phyloP scores from a whole-genome alignment of 495 filamentous ascomycete species.

The Penicillium samsonianum region DNA sequence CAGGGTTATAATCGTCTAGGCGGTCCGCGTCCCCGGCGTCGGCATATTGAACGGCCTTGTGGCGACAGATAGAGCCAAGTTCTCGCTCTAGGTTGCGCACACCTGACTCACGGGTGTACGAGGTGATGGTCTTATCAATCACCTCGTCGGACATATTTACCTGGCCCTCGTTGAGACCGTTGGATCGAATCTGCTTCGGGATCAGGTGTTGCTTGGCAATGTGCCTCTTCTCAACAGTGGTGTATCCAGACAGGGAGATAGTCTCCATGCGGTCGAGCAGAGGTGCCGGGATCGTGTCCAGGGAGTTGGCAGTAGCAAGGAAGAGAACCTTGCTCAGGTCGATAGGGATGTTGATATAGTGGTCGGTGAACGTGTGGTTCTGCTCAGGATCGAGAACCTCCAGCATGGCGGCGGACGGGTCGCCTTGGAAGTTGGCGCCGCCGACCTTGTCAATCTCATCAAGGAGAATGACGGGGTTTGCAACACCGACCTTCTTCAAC shows the following conservation, averaged over 20 bases:
- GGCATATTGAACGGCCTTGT: slow-evolving; percentile 92
- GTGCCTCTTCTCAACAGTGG: slow-evolving; percentile 95
- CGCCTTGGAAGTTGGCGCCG: slow-evolving; percentile 87
- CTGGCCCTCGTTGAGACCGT: slow-evolving; percentile 75
- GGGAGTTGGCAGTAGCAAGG: slow-evolving; percentile 96
- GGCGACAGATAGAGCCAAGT: slow-evolving; percentile 88
- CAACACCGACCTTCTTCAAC: slow-evolving; percentile 92
- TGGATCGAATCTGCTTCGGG: slow-evolving; percentile 83
- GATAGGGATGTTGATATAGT: slow-evolving; percentile 95
- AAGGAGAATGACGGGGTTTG: slow-evolving; percentile 93
- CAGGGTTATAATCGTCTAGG: slow-evolving; percentile 69
- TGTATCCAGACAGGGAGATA: slow-evolving; percentile 90
- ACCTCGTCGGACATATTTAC: slow-evolving; percentile 78
- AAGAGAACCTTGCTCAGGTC: slow-evolving; percentile 97
- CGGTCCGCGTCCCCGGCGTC: slow-evolving; percentile 81
- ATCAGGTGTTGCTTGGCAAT: slow-evolving; percentile 92
- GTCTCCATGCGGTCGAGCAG: slow-evolving; percentile 98
- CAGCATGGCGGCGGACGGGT: slow-evolving; percentile 97
- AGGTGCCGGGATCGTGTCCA: slow-evolving; percentile 92
- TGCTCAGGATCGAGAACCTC: slow-evolving; percentile 98
- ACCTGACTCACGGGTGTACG: slow-evolving; percentile 96
- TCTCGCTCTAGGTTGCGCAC: slow-evolving; percentile 96
- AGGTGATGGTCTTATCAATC: slow-evolving; percentile 89
- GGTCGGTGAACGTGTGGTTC: slow-evolving; percentile 91
- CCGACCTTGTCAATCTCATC: slow-evolving; percentile 99